Evolutionary conservation across 352 stramenopile species (phyloP).

Genomic region (Phytophthora europaea): DNA sequence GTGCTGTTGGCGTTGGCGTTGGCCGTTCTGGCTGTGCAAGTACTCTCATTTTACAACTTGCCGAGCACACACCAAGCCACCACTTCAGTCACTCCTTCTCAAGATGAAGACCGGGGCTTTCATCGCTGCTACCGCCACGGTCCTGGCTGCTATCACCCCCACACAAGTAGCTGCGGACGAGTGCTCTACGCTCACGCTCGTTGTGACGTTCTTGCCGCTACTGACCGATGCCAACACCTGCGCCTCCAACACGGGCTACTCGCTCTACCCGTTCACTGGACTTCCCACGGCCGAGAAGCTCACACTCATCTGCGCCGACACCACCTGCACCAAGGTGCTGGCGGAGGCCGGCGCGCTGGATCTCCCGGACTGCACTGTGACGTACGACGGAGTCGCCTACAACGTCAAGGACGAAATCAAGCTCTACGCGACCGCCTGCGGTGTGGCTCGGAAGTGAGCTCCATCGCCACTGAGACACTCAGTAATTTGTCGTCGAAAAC

Average conservation of each 20-base stretch:
- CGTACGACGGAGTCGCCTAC: constrained; percentile 34
- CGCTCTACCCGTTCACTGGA: constrained; percentile 38
- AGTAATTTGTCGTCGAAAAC: background rate
- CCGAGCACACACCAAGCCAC: constrained; percentile 15
- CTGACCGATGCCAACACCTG: constrained; percentile 36
- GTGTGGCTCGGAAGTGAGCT: constrained; percentile 31
- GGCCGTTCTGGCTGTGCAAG: background rate
- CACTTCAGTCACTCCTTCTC: background rate
- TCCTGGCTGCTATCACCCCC: constrained; percentile 15
- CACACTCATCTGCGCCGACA: constrained; percentile 32
- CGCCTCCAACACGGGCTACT: constrained; percentile 36
- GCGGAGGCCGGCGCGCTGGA: constrained; percentile 27
- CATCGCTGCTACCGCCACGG: constrained; percentile 16
- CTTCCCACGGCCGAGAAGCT: constrained; percentile 30
- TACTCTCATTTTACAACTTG: constrained; percentile 30
- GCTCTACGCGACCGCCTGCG: constrained; percentile 30
- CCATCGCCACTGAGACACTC: background rate
- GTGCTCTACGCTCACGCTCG: constrained; percentile 27
- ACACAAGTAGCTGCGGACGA: constrained; percentile 26
- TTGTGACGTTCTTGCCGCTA: constrained; percentile 31
- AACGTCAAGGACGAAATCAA: constrained; percentile 40
- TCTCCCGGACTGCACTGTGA: constrained; percentile 40
- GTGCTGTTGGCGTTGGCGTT: constrained; percentile 3
- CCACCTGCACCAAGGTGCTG: constrained; percentile 37
- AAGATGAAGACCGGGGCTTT: constrained; percentile 31